Percentiles rank a stretch among this genome's conserved stretches.
Evolutionary conservation across 345 rosid genomes (phyloP).

Genomic region (Hevea brasiliensis): DNA sequence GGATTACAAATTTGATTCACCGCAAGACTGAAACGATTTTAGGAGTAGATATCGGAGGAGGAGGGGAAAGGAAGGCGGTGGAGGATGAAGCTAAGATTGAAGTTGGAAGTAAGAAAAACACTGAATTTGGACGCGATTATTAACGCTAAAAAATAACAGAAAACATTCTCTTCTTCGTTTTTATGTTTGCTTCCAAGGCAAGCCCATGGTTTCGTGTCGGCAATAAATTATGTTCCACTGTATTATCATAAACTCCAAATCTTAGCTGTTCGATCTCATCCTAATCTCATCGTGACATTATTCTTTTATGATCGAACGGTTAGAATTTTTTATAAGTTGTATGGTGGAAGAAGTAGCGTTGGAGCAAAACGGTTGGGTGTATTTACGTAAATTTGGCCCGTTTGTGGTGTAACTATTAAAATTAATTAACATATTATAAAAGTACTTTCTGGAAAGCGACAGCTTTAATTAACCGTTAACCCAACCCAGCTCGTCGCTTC

Average conservation of each 20-base stretch:
- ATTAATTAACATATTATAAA: not conserved
- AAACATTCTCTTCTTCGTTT: not conserved
- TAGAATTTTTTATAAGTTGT: not conserved
- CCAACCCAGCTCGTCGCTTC: not conserved
- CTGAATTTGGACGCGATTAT: not conserved
- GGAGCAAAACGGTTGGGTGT: not conserved
- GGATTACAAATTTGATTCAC: not conserved
- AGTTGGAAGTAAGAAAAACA: not conserved
- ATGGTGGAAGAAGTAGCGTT: not conserved
- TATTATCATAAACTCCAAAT: constrained; percentile 5
- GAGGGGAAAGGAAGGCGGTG: not conserved
- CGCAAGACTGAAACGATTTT: not conserved
- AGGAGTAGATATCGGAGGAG: not conserved
- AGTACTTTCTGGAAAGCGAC: constrained; percentile 17
- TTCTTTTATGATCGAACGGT: constrained; percentile 24
- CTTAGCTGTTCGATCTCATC: constrained; percentile 23
- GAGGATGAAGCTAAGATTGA: not conserved
- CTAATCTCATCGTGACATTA: constrained; percentile 14
- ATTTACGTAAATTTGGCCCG: not conserved
- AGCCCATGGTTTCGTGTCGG: constrained; percentile 28
- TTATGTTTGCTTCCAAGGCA: constrained; percentile 17
- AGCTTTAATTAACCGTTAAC: not conserved
- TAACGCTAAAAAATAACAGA: not conserved
- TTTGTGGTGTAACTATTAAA: not conserved
- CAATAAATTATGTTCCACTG: constrained; percentile 17